Percentiles rank a stretch among this genome's conserved stretches.
phyloP scores from a whole-genome alignment of 1,284 basidiomycete genomes.

The Puccinia triticina region DNA sequence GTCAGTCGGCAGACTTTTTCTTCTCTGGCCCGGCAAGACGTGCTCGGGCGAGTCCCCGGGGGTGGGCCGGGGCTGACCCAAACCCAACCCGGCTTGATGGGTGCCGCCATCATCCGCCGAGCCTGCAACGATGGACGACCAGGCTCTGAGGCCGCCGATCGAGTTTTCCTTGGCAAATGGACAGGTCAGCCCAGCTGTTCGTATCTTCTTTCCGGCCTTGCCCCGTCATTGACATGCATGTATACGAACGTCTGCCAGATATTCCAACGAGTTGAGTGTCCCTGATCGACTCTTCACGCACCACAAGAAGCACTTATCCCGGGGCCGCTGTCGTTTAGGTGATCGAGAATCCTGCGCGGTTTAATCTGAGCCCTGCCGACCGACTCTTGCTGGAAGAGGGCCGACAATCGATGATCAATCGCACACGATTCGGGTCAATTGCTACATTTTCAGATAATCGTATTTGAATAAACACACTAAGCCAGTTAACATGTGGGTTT shows the following conservation, averaged over 20 bases:
- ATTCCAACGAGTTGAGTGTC: constrained; percentile 16
- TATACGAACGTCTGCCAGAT: too few species aligned
- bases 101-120: not conserved
- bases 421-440: constrained; percentile 36
- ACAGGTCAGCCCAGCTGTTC: not conserved
- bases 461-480: too few species aligned
- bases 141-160: not conserved
- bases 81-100: too few species aligned
- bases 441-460: too few species aligned
- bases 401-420: constrained; percentile 31
- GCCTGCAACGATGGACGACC: not conserved
- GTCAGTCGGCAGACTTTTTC: too few species aligned
- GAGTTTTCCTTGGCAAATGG: constrained; percentile 15
- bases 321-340: constrained; percentile 26
- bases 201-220: not conserved
- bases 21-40: too few species aligned
- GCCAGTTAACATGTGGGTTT: too few species aligned
- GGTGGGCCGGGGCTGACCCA: too few species aligned
- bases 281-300: too few species aligned
- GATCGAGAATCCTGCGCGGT: constrained; percentile 28
- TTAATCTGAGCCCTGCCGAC: constrained; percentile 17
- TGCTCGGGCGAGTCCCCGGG: too few species aligned
- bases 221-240: not conserved
- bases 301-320: too few species aligned
- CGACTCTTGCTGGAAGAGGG: constrained; percentile 34